Percentiles rank a stretch among this genome's conserved stretches.
These are phyloP conservation scores for Fusarium anguioides DNA, from an alignment of 2,329 filamentous ascomycete species.

Conservation along the genomic window DNA sequence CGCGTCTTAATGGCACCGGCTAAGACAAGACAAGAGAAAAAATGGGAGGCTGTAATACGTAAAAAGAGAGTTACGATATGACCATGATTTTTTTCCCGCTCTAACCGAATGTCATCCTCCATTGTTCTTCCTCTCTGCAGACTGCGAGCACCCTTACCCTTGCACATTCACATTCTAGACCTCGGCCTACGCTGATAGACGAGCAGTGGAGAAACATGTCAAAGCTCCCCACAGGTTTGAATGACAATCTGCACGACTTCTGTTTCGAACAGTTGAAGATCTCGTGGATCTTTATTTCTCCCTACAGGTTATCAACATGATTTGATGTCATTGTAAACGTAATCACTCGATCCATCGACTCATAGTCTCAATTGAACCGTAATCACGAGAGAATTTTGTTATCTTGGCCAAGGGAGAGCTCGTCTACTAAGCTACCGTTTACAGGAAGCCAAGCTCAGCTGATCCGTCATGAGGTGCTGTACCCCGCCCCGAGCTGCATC, in stretches of 20 bases:
- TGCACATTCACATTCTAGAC: not conserved
- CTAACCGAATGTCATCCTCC: not conserved
- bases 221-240: not conserved
- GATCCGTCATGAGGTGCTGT: conserved; percentile 26
- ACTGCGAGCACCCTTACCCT: not conserved
- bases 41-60: not conserved
- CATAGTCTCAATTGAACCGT: not conserved
- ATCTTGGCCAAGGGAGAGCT: not conserved
- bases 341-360: not conserved
- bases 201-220: not conserved
- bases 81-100: conserved; percentile 4
- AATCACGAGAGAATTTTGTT: not conserved
- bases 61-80: not conserved
- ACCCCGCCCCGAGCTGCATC: conserved; percentile 25
- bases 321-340: conserved; percentile 8
- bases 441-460: conserved; percentile 14
- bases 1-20: not conserved
- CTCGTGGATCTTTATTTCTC: conserved; percentile 19
- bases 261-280: conserved; percentile 22
- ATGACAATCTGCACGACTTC: not conserved
- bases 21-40: not conserved
- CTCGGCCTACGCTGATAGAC: conserved; percentile 1
- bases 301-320: not conserved
- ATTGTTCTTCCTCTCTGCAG: not conserved
- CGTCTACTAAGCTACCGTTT: not conserved